phyloP scores from a whole-genome alignment of 2,329 filamentous ascomycete genomes.

The Aspergillus novoparasiticus region DNA sequence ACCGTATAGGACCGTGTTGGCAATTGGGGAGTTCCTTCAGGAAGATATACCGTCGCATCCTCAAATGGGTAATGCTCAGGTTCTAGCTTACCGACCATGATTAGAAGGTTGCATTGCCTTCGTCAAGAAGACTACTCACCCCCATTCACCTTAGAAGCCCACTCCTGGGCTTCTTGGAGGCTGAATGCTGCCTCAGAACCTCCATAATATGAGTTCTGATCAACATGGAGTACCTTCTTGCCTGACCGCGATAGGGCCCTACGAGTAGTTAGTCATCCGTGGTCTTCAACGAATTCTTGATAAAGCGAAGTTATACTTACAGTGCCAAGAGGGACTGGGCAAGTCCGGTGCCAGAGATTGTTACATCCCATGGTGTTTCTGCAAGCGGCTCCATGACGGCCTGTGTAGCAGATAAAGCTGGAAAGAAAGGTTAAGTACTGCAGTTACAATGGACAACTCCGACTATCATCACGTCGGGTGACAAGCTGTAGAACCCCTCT shows the following conservation, averaged over 20 bases:
- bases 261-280: constrained; percentile 56
- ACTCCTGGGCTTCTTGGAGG: constrained; percentile 76
- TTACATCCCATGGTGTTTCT: constrained; percentile 76
- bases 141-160: constrained; percentile 58
- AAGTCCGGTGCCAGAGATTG: constrained; percentile 77
- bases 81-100: constrained; percentile 32
- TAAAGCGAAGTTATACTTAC: constrained; percentile 50
- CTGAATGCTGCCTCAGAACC: constrained; percentile 82
- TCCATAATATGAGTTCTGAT: constrained; percentile 86
- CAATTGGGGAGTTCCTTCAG: constrained; percentile 27
- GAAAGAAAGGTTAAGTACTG: constrained; percentile 21
- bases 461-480: constrained; percentile 28
- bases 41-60: constrained; percentile 37
- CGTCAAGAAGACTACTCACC: constrained; percentile 30
- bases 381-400: constrained; percentile 69
- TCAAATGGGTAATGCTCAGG: constrained; percentile 40
- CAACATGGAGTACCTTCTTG: constrained; percentile 89
- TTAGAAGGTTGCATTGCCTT: constrained; percentile 22
- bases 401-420: constrained; percentile 20
- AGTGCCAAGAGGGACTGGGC: constrained; percentile 78
- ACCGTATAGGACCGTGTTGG: constrained; percentile 73
- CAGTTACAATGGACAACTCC: constrained; percentile 18
- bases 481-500: constrained; percentile 16
- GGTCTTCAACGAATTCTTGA: constrained; percentile 14
- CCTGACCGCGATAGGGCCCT: constrained; percentile 90